Evolutionary conservation across 2,329 filamentous ascomycete genomes (phyloP).

Genomic region (Blastomyces gilchristii): DNA sequence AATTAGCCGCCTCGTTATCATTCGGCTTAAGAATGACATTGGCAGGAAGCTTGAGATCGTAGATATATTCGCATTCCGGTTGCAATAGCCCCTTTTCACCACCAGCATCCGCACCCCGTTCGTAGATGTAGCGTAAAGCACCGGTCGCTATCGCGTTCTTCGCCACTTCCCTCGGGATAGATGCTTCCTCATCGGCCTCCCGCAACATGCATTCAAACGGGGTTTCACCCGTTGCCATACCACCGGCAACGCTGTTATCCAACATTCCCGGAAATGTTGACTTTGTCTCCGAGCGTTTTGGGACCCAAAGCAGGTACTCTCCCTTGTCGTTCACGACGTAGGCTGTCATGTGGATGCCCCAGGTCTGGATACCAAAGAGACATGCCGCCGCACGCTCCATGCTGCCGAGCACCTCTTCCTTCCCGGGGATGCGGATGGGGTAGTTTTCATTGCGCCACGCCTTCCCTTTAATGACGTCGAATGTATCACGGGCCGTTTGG

Average conservation of each 20-base stretch:
- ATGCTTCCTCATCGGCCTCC: slow-evolving; percentile 84
- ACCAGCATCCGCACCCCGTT: slow-evolving; percentile 63
- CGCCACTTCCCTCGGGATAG: slow-evolving; percentile 58
- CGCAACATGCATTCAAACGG: slow-evolving; percentile 74
- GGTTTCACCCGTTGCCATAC: slow-evolving; percentile 56
- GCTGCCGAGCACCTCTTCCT: slow-evolving; percentile 50
- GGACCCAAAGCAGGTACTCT: slow-evolving; percentile 62
- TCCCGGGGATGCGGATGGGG: slow-evolving; percentile 57
- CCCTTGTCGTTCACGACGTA: slow-evolving; percentile 41
- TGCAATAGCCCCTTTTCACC: slow-evolving; percentile 75
- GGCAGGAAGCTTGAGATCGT: slow-evolving; percentile 67
- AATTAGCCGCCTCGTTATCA: slow-evolving; percentile 82
- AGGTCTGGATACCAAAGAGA: slow-evolving; percentile 65
- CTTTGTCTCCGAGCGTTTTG: slow-evolving; percentile 64
- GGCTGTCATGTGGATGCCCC: slow-evolving; percentile 72
- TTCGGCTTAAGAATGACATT: slow-evolving; percentile 63
- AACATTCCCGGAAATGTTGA: slow-evolving; percentile 84
- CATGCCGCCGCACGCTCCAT: slow-evolving; percentile 67
- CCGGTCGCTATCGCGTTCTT: slow-evolving; percentile 50
- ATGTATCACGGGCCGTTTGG: slow-evolving; percentile 58
- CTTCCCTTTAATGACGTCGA: slow-evolving; percentile 58
- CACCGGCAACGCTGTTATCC: slow-evolving; percentile 87
- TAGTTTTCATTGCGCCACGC: slow-evolving; percentile 77
- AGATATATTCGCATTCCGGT: slow-evolving; percentile 85
- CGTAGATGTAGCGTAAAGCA: slow-evolving; percentile 73